phyloP scores from a whole-genome alignment of 176 grass and related monocot genomes.

The Carex cristatella region DNA sequence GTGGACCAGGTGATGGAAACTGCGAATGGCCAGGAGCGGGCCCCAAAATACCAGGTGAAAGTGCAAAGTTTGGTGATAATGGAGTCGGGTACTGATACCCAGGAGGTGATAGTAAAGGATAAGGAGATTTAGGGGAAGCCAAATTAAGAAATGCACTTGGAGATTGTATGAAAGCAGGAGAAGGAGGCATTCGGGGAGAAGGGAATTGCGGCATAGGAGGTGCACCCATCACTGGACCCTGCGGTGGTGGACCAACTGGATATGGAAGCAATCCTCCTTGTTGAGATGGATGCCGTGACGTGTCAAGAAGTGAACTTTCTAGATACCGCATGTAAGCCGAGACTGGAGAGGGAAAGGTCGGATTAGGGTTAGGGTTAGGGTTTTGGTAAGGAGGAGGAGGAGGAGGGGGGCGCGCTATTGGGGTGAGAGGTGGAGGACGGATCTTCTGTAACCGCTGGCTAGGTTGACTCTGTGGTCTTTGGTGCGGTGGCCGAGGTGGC shows the following conservation, averaged over 20 bases:
- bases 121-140: constrained; percentile 22
- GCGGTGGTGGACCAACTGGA: constrained; percentile 1
- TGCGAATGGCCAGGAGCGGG: background rate
- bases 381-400: constrained; percentile 15
- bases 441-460: constrained; percentile 25
- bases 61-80: constrained; percentile 6
- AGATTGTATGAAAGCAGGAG: constrained; percentile 2
- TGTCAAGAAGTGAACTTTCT: constrained; percentile 21
- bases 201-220: background rate
- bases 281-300: background rate
- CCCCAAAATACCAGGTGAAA: constrained; percentile 23
- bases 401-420: constrained; percentile 12
- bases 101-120: constrained; percentile 19
- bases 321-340: constrained; percentile 22
- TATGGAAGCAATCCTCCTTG: constrained; percentile 21
- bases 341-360: constrained; percentile 13
- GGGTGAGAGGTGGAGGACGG: constrained; percentile 14
- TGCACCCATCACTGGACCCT: background rate
- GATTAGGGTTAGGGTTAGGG: constrained; percentile 21
- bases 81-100: constrained; percentile 15
- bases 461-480: constrained; percentile 32
- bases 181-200: constrained; percentile 12
- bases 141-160: constrained; percentile 28
- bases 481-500: constrained; percentile 32
- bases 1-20: constrained; percentile 6